Percentiles rank a stretch among this genome's conserved stretches.
phyloP scores from a whole-genome alignment of 176 grass and related monocot genomes.

The Alopecurus myosuroides region DNA sequence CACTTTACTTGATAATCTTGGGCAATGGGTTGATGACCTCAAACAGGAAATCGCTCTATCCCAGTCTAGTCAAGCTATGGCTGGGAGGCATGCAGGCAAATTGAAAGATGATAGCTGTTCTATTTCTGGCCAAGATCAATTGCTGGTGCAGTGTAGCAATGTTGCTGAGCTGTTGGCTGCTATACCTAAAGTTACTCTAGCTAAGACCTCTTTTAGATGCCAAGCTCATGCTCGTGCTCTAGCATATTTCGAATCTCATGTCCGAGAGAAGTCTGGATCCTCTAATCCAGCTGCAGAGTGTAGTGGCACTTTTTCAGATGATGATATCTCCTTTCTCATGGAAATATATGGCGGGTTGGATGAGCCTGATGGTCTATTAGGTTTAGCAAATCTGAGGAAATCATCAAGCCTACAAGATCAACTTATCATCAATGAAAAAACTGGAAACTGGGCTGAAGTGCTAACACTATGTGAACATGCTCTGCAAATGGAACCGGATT shows the following conservation, averaged over 20 bases:
- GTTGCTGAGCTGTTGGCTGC: constrained; percentile 75
- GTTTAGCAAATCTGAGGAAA: constrained; percentile 83
- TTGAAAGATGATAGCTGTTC: constrained; percentile 44
- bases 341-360: constrained; percentile 98
- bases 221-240: constrained; percentile 93
- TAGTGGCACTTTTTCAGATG: constrained; percentile 77
- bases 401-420: constrained; percentile 93
- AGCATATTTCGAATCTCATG: constrained; percentile 89
- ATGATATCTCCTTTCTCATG: constrained; percentile 96
- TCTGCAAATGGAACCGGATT: constrained; percentile 86
- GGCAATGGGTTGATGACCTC: constrained; percentile 96
- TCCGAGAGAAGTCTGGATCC: constrained; percentile 77
- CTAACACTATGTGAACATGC: constrained; percentile 91
- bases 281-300: constrained; percentile 88
- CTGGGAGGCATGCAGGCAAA: constrained; percentile 46
- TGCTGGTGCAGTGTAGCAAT: constrained; percentile 75
- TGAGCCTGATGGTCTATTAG: constrained; percentile 86
- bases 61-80: constrained; percentile 40
- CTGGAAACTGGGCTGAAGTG: constrained; percentile 95
- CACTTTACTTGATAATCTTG: constrained; percentile 97
- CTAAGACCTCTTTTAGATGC: constrained; percentile 84
- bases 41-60: constrained; percentile 89
- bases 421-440: constrained; percentile 93
- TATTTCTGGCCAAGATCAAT: constrained; percentile 46
- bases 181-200: constrained; percentile 94